Evolutionary conservation across 2,329 filamentous ascomycete genomes (phyloP).

Genomic region (Daldinia eschscholtzii): DNA sequence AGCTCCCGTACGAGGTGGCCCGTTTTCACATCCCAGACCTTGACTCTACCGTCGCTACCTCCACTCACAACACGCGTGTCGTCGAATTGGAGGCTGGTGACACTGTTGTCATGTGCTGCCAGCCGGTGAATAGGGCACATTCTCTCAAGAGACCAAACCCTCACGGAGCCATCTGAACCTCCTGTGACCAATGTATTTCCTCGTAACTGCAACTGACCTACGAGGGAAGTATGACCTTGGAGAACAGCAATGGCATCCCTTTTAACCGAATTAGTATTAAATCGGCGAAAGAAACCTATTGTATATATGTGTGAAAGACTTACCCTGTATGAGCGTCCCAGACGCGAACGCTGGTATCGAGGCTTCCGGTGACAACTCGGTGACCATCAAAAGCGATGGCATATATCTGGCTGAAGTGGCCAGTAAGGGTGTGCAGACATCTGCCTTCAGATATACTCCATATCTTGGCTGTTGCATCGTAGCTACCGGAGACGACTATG

Average conservation of each 20-base stretch:
- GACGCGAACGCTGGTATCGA: slow-evolving; percentile 96
- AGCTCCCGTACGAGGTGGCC: slow-evolving; percentile 92
- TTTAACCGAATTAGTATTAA: slow-evolving; percentile 48
- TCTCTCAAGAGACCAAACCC: slow-evolving; percentile 93
- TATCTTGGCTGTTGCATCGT: slow-evolving; percentile 95
- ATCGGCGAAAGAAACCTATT: background rate
- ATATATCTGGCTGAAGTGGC: slow-evolving; percentile 99
- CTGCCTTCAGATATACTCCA: slow-evolving; percentile 98
- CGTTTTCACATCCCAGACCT: slow-evolving; percentile 96
- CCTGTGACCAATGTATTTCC: slow-evolving; percentile 95
- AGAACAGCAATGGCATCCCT: slow-evolving; percentile 88
- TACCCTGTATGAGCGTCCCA: slow-evolving; percentile 94
- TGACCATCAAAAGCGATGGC: slow-evolving; percentile 97
- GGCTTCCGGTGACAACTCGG: slow-evolving; percentile 91
- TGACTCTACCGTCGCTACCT: slow-evolving; percentile 96
- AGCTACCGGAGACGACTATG: slow-evolving; percentile 96
- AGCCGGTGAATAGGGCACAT: slow-evolving; percentile 94
- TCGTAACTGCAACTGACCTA: slow-evolving; percentile 96
- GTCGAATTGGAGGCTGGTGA: slow-evolving; percentile 97
- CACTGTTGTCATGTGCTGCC: slow-evolving; percentile 97
- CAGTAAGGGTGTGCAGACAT: slow-evolving; percentile 88
- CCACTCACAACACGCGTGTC: slow-evolving; percentile 95
- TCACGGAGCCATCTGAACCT: slow-evolving; percentile 93
- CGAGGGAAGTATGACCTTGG: slow-evolving; percentile 95
- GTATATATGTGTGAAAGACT: slow-evolving; percentile 51